Percentiles rank a stretch among this genome's conserved stretches.
These are phyloP conservation scores for Lodderomyces oxycetoniae DNA, from an alignment of 1,139 yeast genomes.

Conservation along the genomic window DNA sequence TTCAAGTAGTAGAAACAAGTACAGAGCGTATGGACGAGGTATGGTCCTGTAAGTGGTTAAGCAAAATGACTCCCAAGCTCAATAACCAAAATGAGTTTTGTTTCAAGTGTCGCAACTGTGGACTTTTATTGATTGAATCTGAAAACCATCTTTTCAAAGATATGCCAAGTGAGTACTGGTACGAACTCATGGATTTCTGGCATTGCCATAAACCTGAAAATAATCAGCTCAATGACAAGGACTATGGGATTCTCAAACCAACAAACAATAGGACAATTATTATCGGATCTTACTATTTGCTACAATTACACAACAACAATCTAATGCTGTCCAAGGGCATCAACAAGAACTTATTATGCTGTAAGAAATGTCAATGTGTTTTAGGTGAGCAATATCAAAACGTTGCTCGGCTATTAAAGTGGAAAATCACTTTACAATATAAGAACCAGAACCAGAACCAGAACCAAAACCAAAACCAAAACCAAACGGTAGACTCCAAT, in stretches of 20 bases:
- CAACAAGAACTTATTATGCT: conserved; percentile 15
- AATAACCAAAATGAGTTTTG: conserved; percentile 24
- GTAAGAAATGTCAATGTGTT: conserved; percentile 25
- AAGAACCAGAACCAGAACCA: conserved; percentile 5
- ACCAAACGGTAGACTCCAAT: conserved; percentile 13
- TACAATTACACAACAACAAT: conserved; percentile 29
- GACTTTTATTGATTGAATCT: conserved; percentile 25
- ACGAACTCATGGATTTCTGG: conserved; percentile 96
- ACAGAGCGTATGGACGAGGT: background rate
- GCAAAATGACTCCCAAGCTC: conserved; percentile 28
- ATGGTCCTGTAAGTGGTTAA: conserved; percentile 41
- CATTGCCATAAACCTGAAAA: conserved; percentile 87
- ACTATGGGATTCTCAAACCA: conserved; percentile 45
- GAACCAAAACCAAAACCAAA: background rate
- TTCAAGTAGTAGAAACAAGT: background rate
- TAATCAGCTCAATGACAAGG: conserved; percentile 18
- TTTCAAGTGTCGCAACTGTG: conserved; percentile 36
- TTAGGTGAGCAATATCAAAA: conserved; percentile 32
- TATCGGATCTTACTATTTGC: conserved; percentile 57
- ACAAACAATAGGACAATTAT: conserved; percentile 34
- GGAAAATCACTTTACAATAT: conserved; percentile 46
- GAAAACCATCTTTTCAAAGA: conserved; percentile 39
- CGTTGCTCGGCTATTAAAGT: conserved; percentile 47
- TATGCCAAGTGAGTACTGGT: conserved; percentile 92
- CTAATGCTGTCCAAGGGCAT: conserved; percentile 1